Evolutionary conservation across 2,329 filamentous ascomycete genomes (phyloP), one percentile per base, ranked within the genome.

Genomic region (Ophiostoma angusticollis): DNA sequence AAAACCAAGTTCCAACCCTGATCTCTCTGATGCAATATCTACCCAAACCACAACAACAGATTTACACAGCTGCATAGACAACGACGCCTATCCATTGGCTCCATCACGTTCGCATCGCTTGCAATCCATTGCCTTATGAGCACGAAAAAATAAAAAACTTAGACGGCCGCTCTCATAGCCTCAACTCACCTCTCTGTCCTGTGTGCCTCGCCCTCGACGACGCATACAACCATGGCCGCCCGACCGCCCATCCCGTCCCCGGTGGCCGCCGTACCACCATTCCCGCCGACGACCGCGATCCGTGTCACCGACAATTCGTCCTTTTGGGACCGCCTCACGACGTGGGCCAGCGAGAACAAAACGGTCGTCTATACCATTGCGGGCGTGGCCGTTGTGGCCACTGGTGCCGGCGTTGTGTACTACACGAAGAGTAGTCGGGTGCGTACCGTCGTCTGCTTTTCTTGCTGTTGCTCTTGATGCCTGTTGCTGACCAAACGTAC

Each of bases 281-380:
- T 40, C 24, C 35, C 61, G 44, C 58, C 56, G 25, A 49, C 45
- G 7, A 27, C 61, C 44, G 59, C 63, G 42, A 55, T 74, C 38
- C 63, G 65, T 30, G 58, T 74, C 50, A 62, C 72, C 41, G 58
- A 65, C 48, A 72, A 80, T 45, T 74, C 79, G 43, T 80, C 83
- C 33, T 64, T 91, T 40, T 94, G 86, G 86, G 84, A 94, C 60
- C 80, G 87, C 54, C 68, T 95, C 62, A 81, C 86, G 49, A 79
- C 69, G 55, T 98, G 91, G 89, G 86, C 83, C 12, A 84, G 86
- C 3, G 89, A 96, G 59, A 87, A 98, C 66, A 96, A 95, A 68
- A 82, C 84, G 34, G 73, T 89, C 39, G 87, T 93, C 47, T 98
- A 95, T 63, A 95, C 91, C 50, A 84, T 96, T 62, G 91, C 89